Evolutionary conservation across 345 rosid genomes (phyloP).

Genomic region (Eucalyptus polyanthemos): DNA sequence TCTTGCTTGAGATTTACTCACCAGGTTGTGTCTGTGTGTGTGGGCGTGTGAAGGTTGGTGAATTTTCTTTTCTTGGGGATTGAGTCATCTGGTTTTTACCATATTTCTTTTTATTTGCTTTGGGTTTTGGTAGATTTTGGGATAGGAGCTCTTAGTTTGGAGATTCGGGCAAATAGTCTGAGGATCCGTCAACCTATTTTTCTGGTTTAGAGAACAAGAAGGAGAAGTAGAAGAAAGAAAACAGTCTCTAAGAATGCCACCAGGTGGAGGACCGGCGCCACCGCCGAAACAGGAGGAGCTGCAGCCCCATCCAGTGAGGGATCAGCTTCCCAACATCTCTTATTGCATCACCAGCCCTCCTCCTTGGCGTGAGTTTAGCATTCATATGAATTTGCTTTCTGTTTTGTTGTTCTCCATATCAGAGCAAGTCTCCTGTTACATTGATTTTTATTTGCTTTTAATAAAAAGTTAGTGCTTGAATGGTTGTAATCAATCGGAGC

Average conservation of each 20-base stretch:
- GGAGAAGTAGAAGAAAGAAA: not conserved
- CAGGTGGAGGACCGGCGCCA: slow-evolving; percentile 56
- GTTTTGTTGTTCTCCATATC: not conserved
- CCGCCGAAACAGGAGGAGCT: slow-evolving; percentile 81
- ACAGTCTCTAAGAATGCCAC: slow-evolving; percentile 25
- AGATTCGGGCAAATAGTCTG: slow-evolving; percentile 7
- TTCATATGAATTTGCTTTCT: not conserved
- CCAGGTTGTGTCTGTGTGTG: not conserved
- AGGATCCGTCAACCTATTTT: not conserved
- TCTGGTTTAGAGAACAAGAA: not conserved
- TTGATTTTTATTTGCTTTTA: not conserved
- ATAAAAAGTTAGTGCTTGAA: not conserved
- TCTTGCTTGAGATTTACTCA: not conserved
- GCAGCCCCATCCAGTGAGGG: slow-evolving; percentile 84
- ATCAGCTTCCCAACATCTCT: slow-evolving; percentile 71
- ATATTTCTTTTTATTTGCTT: not conserved
- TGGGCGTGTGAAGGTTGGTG: not conserved
- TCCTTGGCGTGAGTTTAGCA: slow-evolving; percentile 86
- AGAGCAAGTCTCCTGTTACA: not conserved
- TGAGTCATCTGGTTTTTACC: not conserved
- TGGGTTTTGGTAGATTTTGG: slow-evolving; percentile 3
- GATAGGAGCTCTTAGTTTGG: not conserved
- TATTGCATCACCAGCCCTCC: slow-evolving; percentile 96
- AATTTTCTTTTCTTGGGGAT: not conserved
- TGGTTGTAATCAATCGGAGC: not conserved